Conservation (phyloP, 345 rosid genomes). For the Nasturtium officinale region DNA sequence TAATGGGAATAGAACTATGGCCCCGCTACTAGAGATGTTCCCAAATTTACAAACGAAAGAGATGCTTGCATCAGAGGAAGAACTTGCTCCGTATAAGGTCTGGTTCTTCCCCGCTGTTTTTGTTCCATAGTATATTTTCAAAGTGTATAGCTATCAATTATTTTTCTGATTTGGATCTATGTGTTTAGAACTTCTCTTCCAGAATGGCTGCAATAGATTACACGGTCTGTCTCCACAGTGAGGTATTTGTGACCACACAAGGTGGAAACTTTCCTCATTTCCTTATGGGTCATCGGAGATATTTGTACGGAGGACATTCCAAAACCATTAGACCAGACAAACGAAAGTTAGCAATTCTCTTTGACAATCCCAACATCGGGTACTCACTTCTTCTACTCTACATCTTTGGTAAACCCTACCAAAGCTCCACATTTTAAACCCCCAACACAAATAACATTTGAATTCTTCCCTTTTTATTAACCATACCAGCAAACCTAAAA, state of each 20-base stretch:
- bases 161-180: conserved; percentile 42
- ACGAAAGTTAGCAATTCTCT: conserved; percentile 87
- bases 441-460: background rate
- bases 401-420: background rate
- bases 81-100: conserved; percentile 89
- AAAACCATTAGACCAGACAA: conserved; percentile 97
- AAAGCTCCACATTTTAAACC: background rate
- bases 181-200: conserved; percentile 85
- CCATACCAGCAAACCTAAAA: background rate
- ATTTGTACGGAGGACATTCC: conserved; percentile 87
- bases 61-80: conserved; percentile 80
- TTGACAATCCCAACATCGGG: conserved; percentile 92
- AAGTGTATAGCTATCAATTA: background rate
- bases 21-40: conserved; percentile 92
- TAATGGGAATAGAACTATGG: conserved; percentile 86
- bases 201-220: conserved; percentile 99
- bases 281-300: conserved; percentile 96
- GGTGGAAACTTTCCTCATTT: conserved; percentile 99
- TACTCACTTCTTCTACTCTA: conserved; percentile 44
- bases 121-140: background rate
- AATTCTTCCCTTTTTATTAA: background rate
- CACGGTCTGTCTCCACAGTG: conserved; percentile 99
- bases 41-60: conserved; percentile 92
- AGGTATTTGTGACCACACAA: conserved; percentile 98
- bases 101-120: conserved; percentile 18